Evolutionary conservation across 371 early-diverging fungal genomes (phyloP), one percentile per base, ranked within the genome.

Genomic region (Scutellospora calospora): DNA sequence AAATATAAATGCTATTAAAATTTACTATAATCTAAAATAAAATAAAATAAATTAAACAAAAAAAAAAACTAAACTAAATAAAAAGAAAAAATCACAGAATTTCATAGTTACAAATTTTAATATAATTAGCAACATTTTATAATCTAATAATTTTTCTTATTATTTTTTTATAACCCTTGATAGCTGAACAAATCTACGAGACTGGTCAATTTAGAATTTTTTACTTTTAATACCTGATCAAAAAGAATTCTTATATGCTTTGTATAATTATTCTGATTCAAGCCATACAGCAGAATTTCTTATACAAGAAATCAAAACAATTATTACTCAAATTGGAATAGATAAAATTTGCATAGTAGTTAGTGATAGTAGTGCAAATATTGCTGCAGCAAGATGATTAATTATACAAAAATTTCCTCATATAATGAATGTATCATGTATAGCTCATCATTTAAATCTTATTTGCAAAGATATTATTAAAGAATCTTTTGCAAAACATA

Each of bases 391-490:
- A 14, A 8, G 41, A 18, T 5, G n/a, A 9, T n/a, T 68, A 41
- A 20, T 68, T n/a, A n/a, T 20, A 38, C 4, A 35, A 41, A 68
- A 68, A 68, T 45, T 38, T 22, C 3, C 38, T 38, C 11, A 68
- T 41, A 68, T 45, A 14, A 22, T 72, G 9, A 72, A 55, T 55
- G 38, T 72, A 9, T 5, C 8, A 72, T 72, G 72, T 27, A 71
- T 71, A 1, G 54, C 54, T 0, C 54, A 72, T 72, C 11, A 0
- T 25, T 16, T 72, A 16, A 72, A 72, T 55, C 33, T 72, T 11
- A 72, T 72, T 54, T 69, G 22, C 3, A 73, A 73, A 49, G 74
- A 73, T 55, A 73, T 73, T 35, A 54, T 52, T n/a, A 73, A 33
- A 35, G 54, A 27, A 73, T 6, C 35, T 54, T 73, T 73, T 69